Percentiles rank a stretch among this genome's conserved stretches.
phyloP scores from a whole-genome alignment of 2,329 filamentous ascomycete genomes.

The Salinomyces thailandicus region DNA sequence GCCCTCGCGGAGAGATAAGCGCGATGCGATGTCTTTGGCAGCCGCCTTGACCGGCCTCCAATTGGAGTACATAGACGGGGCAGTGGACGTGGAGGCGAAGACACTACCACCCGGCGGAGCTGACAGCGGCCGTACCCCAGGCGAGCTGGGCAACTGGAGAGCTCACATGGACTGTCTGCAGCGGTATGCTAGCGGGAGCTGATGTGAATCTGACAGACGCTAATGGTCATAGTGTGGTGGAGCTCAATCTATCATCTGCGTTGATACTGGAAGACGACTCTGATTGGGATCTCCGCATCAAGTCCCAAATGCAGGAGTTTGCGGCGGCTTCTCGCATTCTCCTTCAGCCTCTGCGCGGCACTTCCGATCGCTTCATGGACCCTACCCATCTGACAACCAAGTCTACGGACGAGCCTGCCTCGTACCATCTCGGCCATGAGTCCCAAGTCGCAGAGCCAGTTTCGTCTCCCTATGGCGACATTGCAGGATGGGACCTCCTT shows the following conservation, averaged over 20 bases:
- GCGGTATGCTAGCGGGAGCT: constrained; percentile 10
- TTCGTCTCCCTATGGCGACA: constrained; percentile 16
- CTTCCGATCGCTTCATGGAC: constrained; percentile 11
- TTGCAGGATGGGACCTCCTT: constrained; percentile 28
- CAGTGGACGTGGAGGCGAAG: constrained; percentile 25
- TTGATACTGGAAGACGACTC: constrained; percentile 37
- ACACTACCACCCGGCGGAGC: constrained; percentile 25
- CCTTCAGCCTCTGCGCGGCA: constrained; percentile 20
- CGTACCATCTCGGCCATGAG: constrained; percentile 10
- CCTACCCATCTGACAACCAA: constrained; percentile 10
- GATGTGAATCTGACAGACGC: constrained; percentile 14
- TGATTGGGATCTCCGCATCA: constrained; percentile 37
- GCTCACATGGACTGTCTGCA: constrained; percentile 20
- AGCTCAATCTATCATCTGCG: constrained; percentile 28
- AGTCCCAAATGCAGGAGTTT: constrained; percentile 27
- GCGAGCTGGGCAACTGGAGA: constrained; percentile 15
- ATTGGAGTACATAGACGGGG: constrained; percentile 39
- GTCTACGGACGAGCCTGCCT: constrained; percentile 4
- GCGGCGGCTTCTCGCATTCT: constrained; percentile 31
- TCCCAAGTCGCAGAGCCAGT: constrained; percentile 3
- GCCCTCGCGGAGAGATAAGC: constrained; percentile 40
- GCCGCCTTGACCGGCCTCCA: constrained; percentile 37
- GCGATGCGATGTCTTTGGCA: constrained; percentile 41
- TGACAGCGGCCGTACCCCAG: constrained; percentile 18
- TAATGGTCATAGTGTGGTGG: constrained; percentile 27